These are phyloP conservation scores for Diplogelasinospora grovesii DNA, from an alignment of 495 filamentous ascomycete species.

Conservation along the genomic window DNA sequence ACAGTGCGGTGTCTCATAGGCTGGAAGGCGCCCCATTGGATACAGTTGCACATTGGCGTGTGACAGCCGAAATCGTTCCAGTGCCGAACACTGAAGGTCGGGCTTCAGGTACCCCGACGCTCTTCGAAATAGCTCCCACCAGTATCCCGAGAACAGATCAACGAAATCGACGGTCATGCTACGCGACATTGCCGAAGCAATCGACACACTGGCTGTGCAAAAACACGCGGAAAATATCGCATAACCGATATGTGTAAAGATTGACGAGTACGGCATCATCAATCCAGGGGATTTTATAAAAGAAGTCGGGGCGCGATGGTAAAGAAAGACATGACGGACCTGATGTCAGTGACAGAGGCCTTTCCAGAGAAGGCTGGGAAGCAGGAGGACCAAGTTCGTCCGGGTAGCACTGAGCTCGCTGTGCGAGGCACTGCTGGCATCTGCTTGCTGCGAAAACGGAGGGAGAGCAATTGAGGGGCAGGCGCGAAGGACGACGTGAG, in stretches of 20 bases:
- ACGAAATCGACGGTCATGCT: not conserved
- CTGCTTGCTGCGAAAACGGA: conserved; percentile 12
- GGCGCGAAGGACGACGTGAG: not conserved
- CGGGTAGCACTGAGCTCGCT: conserved; percentile 6
- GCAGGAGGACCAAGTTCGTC: not conserved
- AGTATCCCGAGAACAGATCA: conserved; percentile 16
- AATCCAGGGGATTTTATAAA: not conserved
- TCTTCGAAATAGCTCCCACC: conserved; percentile 11
- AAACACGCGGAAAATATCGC: conserved; percentile 11
- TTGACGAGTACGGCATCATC: not conserved
- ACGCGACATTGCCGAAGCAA: conserved; percentile 4
- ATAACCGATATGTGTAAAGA: not conserved
- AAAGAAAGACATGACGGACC: conserved; percentile 9
- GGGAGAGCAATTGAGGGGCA: not conserved
- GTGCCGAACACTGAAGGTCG: conserved; percentile 10
- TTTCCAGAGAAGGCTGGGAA: conserved; percentile 2
- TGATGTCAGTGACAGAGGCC: conserved; percentile 9
- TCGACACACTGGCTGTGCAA: conserved; percentile 4
- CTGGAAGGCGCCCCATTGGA: conserved; percentile 15
- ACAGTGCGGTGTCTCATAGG: conserved; percentile 14
- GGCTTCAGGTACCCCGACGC: conserved; percentile 11
- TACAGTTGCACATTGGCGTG: conserved; percentile 10
- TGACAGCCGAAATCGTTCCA: conserved; percentile 9
- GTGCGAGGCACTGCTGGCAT: conserved; percentile 16
- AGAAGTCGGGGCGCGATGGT: not conserved